These are phyloP conservation scores for Lecanoromycetidae sp. DNA, from an alignment of 2,329 filamentous ascomycete species.

Conservation along the genomic window DNA sequence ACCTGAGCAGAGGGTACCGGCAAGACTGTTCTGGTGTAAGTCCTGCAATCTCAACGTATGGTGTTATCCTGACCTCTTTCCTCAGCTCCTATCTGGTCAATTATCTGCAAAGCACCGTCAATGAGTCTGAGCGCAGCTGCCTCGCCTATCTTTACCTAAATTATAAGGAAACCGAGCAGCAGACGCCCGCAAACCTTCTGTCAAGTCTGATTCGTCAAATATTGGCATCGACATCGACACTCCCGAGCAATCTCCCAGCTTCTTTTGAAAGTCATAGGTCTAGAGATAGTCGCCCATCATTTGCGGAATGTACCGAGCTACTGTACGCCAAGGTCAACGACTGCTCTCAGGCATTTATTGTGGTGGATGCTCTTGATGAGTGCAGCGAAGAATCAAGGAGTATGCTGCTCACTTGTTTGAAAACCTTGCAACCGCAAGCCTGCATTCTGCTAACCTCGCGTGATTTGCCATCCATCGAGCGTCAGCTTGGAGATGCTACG, in stretches of 20 bases:
- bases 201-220: slow-evolving; percentile 1
- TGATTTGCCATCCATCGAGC: background rate
- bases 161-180: slow-evolving; percentile 3
- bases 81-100: background rate
- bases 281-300: background rate
- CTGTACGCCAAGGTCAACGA: background rate
- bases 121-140: background rate
- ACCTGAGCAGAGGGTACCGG: background rate
- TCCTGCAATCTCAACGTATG: background rate
- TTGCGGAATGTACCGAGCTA: background rate
- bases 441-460: slow-evolving; percentile 4
- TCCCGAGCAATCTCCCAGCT: background rate
- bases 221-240: background rate
- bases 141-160: slow-evolving; percentile 2
- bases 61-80: background rate
- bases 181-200: slow-evolving; percentile 1
- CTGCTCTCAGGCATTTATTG: background rate
- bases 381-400: background rate
- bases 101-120: background rate
- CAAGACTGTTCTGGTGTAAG: slow-evolving; percentile 3
- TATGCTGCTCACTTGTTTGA: background rate
- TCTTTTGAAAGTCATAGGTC: background rate
- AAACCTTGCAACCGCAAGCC: background rate
- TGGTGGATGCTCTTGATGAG: slow-evolving; percentile 8
- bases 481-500: background rate